Base-by-base conservation (phyloP, 2,329 filamentous ascomycete species). In the Paramyrothecium sp. region DNA sequence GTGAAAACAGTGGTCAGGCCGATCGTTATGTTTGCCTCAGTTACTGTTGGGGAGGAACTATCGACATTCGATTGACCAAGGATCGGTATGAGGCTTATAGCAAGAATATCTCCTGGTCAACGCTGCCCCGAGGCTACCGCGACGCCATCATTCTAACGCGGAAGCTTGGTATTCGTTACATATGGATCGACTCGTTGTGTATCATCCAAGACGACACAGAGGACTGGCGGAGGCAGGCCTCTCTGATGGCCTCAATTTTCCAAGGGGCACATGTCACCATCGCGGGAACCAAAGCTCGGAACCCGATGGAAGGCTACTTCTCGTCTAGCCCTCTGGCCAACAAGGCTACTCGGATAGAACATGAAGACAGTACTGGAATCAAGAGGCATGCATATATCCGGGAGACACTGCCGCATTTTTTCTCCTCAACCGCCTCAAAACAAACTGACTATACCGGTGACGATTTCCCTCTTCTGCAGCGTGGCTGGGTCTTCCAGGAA, bases 401-500 rank as follows among this genome's bases (percentile, higher is more conserved):
- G 4, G 16, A 20, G 17, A 46, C 41, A 17, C 7, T 5, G 16
- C 41, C 41, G 7, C 13, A 46, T 7, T 46, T 46, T 12, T 46
- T 46, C 16, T 51, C 55, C 5, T 19, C 33, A 11, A 52, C 46
- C 16, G 26, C 51, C n/a, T 41, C 30, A 10, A 11, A 54, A 21
- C 20, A 23, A 7, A 13, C 30, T 7, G 49, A 54, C 16, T 46
- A 46, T 46, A 46, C 7, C 19, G 5, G 17, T 16, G 38, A 54
- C 3, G 56, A 61, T 19, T 61, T 58, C 58, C 58, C 60, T 12
- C 54, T 61, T 5, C 56, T 61, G 7, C 56, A 56, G 3, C 52
- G 60, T 2, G 60, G 54, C 1, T 62, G 60, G 60, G 60, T 62
- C 2, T 58, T 62, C 16, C 60, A 62, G 47, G 60, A 62, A 20